Percentiles rank a stretch among this genome's conserved stretches.
Conservation (phyloP, 2,329 filamentous ascomycete genomes). For the Aspergillus aculeatinus region DNA sequence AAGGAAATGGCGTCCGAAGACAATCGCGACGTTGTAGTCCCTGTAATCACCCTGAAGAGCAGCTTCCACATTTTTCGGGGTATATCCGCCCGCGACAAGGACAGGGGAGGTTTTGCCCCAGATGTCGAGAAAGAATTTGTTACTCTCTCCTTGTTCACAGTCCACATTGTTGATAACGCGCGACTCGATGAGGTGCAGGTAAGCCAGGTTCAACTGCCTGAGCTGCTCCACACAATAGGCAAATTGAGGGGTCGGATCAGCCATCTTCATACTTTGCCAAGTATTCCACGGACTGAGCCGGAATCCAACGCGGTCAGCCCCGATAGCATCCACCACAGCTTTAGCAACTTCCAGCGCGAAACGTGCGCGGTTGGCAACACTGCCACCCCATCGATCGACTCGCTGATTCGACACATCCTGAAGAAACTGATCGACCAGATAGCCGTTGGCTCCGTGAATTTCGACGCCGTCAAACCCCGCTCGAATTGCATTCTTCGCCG, state of each 20-base stretch:
- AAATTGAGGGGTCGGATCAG: conserved; percentile 33
- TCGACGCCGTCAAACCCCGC: conserved; percentile 53
- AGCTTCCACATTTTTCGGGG: conserved; percentile 20
- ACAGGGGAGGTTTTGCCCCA: conserved; percentile 46
- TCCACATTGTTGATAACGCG: conserved; percentile 30
- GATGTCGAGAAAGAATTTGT: conserved; percentile 43
- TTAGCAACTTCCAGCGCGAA: conserved; percentile 54
- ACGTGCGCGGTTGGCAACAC: conserved; percentile 48
- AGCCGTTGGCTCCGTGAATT: conserved; percentile 48
- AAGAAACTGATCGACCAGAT: conserved; percentile 50
- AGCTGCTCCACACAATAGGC: conserved; percentile 52
- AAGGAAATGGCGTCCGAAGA: conserved; percentile 43
- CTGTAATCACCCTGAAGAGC: conserved; percentile 31
- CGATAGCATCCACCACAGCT: conserved; percentile 41
- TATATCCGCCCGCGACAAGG: conserved; percentile 45
- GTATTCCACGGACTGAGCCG: conserved; percentile 41
- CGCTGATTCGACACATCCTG: conserved; percentile 47
- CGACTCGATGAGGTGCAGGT: conserved; percentile 60
- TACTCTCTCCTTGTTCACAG: conserved; percentile 16
- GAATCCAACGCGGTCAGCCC: conserved; percentile 41
- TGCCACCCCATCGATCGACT: conserved; percentile 50
- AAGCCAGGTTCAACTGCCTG: conserved; percentile 54
- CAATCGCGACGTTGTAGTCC: conserved; percentile 25
- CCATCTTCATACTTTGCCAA: conserved; percentile 53
- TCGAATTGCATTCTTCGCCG: conserved; percentile 51